A percentile compares a stretch with the other conserved stretches of the same genome.
Conservation (phyloP, 495 filamentous ascomycete genomes). For the Tuber indicum region DNA sequence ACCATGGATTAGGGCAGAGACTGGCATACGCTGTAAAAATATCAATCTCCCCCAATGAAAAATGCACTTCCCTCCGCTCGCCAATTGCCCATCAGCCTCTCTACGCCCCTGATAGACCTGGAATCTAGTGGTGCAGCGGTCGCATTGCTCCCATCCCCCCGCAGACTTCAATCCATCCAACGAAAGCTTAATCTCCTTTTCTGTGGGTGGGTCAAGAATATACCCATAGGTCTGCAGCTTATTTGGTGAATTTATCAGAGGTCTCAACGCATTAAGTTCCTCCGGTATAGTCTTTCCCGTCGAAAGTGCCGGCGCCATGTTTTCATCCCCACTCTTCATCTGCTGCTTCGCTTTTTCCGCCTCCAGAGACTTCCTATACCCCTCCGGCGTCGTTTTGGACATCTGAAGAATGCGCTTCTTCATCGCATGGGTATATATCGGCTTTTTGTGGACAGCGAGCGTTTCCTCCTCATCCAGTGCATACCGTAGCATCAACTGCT, state of each 20-base stretch:
- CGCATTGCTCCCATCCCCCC: conserved; percentile 76
- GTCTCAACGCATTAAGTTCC: conserved; percentile 59
- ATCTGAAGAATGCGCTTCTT: conserved; percentile 68
- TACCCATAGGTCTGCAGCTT: conserved; percentile 65
- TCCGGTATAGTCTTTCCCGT: conserved; percentile 62
- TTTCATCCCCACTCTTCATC: conserved; percentile 31
- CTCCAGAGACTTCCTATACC: conserved; percentile 56
- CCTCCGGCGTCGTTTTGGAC: conserved; percentile 60
- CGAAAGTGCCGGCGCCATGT: conserved; percentile 41
- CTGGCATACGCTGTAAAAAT: conserved; percentile 45
- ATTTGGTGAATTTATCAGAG: conserved; percentile 55
- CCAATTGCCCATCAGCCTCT: conserved; percentile 68
- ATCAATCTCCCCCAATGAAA: conserved; percentile 67
- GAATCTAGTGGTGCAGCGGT: conserved; percentile 77
- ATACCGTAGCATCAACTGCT: conserved; percentile 65
- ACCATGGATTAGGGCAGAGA: conserved; percentile 44
- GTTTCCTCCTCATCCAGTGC: conserved; percentile 82
- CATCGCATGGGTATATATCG: conserved; percentile 73
- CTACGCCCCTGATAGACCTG: conserved; percentile 87
- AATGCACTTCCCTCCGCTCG: conserved; percentile 66
- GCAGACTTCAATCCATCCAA: conserved; percentile 57
- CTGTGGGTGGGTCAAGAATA: conserved; percentile 57
- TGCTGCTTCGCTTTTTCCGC: conserved; percentile 37
- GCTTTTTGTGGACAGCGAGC: conserved; percentile 56
- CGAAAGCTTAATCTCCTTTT: conserved; percentile 57